Evolutionary conservation across 106 monocot genomes (phyloP).

Genomic region (Xerophyta viscosa): DNA sequence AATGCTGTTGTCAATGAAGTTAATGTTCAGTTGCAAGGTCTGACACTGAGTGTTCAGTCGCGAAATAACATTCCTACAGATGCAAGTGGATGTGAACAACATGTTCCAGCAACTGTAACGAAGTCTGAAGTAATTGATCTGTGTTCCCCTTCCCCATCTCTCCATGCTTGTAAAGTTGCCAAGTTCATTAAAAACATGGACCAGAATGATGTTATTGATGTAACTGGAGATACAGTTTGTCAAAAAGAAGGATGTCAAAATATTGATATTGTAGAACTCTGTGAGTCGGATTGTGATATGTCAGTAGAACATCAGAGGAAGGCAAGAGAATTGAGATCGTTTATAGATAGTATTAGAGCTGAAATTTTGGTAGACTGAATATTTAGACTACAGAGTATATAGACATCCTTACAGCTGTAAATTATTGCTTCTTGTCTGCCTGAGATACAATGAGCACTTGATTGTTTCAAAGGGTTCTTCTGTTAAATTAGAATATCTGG

Average conservation of each 20-base stretch:
- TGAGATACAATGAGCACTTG: too few species aligned
- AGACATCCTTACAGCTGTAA: too few species aligned
- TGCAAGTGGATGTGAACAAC: not conserved
- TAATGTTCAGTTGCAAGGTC: constrained; percentile 42
- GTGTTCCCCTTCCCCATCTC: constrained; percentile 58
- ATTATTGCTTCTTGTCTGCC: too few species aligned
- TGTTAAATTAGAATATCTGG: too few species aligned
- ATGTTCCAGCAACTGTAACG: not conserved
- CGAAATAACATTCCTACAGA: constrained; percentile 9
- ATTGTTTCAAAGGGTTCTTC: not conserved
- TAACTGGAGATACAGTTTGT: constrained; percentile 19
- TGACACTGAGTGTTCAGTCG: constrained; percentile 41
- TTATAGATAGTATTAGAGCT: constrained; percentile 31
- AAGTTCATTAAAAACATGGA: constrained; percentile 10
- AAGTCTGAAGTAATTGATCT: constrained; percentile 49
- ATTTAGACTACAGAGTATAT: too few species aligned
- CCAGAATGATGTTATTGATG: constrained; percentile 19
- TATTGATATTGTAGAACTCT: constrained; percentile 27
- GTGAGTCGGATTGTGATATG: constrained; percentile 34
- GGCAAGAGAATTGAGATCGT: constrained; percentile 42
- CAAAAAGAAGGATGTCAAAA: not conserved
- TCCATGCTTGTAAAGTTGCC: constrained; percentile 33
- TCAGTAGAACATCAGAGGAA: constrained; percentile 44
- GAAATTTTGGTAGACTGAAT: constrained; percentile 21
- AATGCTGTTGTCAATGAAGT: constrained; percentile 27